Percentiles rank a stretch among this genome's conserved stretches.
phyloP scores from a whole-genome alignment of 2,329 filamentous ascomycete genomes.

The Pseudogymnoascus sp. region DNA sequence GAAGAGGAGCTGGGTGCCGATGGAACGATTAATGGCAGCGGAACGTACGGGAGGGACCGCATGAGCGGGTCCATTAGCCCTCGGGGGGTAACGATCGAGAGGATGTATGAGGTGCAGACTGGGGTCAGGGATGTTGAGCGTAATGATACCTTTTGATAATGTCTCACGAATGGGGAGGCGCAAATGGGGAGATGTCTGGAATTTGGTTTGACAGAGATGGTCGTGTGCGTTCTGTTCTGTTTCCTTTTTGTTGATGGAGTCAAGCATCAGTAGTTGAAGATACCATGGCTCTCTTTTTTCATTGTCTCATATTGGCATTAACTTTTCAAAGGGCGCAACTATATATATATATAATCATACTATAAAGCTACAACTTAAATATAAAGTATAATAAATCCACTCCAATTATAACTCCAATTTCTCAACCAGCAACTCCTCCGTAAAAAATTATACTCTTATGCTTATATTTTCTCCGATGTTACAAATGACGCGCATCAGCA shows the following conservation, averaged over 20 bases:
- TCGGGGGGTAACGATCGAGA: background rate
- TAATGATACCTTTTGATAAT: background rate
- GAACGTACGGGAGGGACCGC: background rate
- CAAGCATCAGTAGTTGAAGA: background rate
- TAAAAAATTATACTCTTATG: background rate
- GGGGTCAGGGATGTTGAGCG: background rate
- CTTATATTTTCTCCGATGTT: background rate
- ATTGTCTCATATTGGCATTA: background rate
- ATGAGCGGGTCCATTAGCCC: slow-evolving; percentile 1
- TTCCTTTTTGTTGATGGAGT: background rate
- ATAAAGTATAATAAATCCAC: background rate
- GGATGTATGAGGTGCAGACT: background rate
- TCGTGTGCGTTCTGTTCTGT: background rate
- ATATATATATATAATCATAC: background rate
- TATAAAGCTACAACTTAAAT: background rate
- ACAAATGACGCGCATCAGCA: background rate
- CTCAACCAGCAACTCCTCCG: background rate
- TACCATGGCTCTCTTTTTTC: background rate
- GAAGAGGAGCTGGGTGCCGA: background rate
- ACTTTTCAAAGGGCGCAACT: background rate
- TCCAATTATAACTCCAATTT: background rate
- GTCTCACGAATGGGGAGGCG: background rate
- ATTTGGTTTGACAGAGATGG: background rate
- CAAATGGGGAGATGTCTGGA: background rate
- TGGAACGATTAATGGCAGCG: background rate